Evolutionary conservation across 2,329 filamentous ascomycete genomes (phyloP), one percentile per base, ranked within the genome.

Genomic region (Stachybotrys echinatus): DNA sequence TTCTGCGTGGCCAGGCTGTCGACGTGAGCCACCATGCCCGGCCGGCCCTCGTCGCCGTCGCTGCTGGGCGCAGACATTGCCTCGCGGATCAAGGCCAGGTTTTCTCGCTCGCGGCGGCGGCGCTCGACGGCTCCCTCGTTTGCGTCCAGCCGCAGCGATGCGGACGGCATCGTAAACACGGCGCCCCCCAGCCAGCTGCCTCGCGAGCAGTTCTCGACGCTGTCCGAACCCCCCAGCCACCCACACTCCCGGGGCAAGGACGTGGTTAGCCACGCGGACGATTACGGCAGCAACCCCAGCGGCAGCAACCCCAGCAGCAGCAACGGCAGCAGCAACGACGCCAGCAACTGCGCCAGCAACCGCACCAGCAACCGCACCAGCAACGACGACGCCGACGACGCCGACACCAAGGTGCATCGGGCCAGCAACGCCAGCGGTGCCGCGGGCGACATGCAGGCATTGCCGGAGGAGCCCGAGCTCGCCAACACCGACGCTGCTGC

Each of bases 1-100:
- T 21, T 23, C n/a, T n/a, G n/a, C n/a, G n/a, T n/a, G n/a, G n/a
- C n/a, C n/a, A n/a, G n/a, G n/a, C n/a, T n/a, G n/a, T n/a, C n/a
- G n/a, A n/a, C n/a, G n/a, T n/a, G 27, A 34, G 14, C 27, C 20
- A 22, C 23, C 21, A 38, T 47, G 27, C 34, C 43, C 21, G 17
- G 17, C 23, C 44, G 44, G 22, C 44, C 44, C 3, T 42, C 44
- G 37, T 34, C 47, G 23, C 31, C 23, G 22, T 21, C 55, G 48
- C 48, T 54, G 46, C 49, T 54, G 49, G 73, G 71, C 52, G 57
- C 61, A 37, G 72, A 75, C 54, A 61, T 77, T 50, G 70, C 65
- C 58, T 69, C 74, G 54, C 74, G 73, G 54, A 67, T 78, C 58
- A 70, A 71, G 61, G 72, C 73, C 58, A 74, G 69, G 54, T 70